Evolutionary conservation across 805 yeast genomes (phyloP).

Genomic region (Wickerhamia fluorescens): DNA sequence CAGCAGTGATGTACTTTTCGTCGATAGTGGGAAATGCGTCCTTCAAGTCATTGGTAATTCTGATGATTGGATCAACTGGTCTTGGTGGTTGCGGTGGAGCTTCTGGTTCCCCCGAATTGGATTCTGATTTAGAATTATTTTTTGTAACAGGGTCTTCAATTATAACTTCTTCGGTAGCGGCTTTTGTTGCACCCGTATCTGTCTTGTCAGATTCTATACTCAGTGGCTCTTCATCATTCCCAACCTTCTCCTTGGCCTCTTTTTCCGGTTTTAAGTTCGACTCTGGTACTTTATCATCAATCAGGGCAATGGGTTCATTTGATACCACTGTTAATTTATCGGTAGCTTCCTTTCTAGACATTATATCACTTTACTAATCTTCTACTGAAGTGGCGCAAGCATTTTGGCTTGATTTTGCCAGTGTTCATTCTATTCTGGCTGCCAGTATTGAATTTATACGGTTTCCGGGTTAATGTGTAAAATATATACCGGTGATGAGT

Average conservation of each 20-base stretch:
- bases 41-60: slow-evolving; percentile 51
- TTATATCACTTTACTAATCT: too few species aligned
- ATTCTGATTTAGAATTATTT: slow-evolving; percentile 1
- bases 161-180: slow-evolving; percentile 1
- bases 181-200: background rate
- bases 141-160: background rate
- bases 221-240: slow-evolving; percentile 2
- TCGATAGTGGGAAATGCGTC: slow-evolving; percentile 86
- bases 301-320: slow-evolving; percentile 32
- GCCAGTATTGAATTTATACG: too few species aligned
- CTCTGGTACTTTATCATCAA: too few species aligned
- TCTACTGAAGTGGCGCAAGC: background rate
- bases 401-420: too few species aligned
- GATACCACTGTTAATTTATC: slow-evolving; percentile 25
- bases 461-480: too few species aligned
- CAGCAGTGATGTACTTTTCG: slow-evolving; percentile 63
- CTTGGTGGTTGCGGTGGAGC: slow-evolving; percentile 41
- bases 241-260: slow-evolving; percentile 3
- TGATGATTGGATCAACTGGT: slow-evolving; percentile 55
- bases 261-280: slow-evolving; percentile 15
- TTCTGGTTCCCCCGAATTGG: slow-evolving; percentile 7
- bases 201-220: too few species aligned
- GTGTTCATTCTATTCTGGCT: too few species aligned
- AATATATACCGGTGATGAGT: too few species aligned
- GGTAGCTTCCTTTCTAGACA: slow-evolving; percentile 9